These are phyloP conservation scores for Breviolum minutum DNA, from an alignment of 73 alveolate genomes.

Conservation along the genomic window DNA sequence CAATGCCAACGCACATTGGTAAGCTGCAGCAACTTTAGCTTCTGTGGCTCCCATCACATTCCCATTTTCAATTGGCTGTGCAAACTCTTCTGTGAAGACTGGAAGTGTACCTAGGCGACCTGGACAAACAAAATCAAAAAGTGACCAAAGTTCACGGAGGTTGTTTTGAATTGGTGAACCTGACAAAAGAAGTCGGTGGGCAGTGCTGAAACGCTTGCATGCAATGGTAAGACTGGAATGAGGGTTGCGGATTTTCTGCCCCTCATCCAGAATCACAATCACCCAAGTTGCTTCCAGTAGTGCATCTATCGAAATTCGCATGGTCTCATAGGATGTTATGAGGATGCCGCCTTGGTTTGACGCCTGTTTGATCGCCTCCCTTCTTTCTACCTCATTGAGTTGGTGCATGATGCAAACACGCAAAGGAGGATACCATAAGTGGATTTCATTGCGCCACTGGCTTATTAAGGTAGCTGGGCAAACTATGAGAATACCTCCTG, in stretches of 20 bases:
- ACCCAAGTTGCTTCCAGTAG: slow-evolving; percentile 96
- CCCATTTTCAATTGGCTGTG: slow-evolving; percentile 80
- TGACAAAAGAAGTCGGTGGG: slow-evolving; percentile 98
- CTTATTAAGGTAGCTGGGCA: slow-evolving; percentile 97
- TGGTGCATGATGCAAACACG: slow-evolving; percentile 94
- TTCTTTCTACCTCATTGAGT: slow-evolving; percentile 50
- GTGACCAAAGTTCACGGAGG: slow-evolving; percentile 99
- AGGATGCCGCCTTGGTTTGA: slow-evolving; percentile 93
- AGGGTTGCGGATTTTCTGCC: slow-evolving; percentile 98
- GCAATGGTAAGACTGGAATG: slow-evolving; percentile 96
- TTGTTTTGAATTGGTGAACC: slow-evolving; percentile 99
- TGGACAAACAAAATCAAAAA: slow-evolving; percentile 99
- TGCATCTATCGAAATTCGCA: slow-evolving; percentile 84
- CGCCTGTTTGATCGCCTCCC: slow-evolving; percentile 85
- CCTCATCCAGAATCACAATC: slow-evolving; percentile 98
- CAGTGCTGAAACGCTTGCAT: slow-evolving; percentile 97
- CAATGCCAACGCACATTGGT: slow-evolving; percentile 95
- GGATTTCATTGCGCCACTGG: slow-evolving; percentile 97
- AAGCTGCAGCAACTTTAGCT: slow-evolving; percentile 88
- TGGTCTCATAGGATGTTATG: slow-evolving; percentile 96
- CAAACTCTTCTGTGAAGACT: slow-evolving; percentile 95
- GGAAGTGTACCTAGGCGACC: slow-evolving; percentile 99
- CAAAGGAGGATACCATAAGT: slow-evolving; percentile 96
- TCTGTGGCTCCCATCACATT: slow-evolving; percentile 93
- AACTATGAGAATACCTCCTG: slow-evolving; percentile 96